These are phyloP conservation scores for Blastobotrys elegans DNA, from an alignment of 1,139 yeast species.

Conservation along the genomic window DNA sequence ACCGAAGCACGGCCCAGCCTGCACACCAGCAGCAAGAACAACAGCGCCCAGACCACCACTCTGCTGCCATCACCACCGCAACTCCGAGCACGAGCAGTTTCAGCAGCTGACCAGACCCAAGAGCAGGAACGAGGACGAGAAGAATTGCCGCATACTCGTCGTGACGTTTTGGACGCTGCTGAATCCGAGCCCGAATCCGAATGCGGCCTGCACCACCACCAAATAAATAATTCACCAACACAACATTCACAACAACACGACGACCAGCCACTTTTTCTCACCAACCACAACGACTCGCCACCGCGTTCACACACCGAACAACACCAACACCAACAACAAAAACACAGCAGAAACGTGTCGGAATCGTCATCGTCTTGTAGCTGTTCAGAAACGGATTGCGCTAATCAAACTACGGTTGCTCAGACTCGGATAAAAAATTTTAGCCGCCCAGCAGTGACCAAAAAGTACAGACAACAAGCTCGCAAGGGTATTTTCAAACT, in stretches of 20 bases:
- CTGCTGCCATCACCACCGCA: neutral
- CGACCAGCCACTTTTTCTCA: neutral
- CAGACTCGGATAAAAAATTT: neutral
- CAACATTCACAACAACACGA: neutral
- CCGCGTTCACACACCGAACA: too few relatives aligned
- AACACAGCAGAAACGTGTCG: neutral
- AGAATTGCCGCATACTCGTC: too few relatives aligned
- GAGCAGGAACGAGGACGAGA: too few relatives aligned
- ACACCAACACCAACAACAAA: neutral
- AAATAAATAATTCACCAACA: neutral
- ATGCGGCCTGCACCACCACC: neutral
- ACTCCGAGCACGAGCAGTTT: neutral
- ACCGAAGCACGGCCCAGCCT: neutral
- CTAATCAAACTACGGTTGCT: neutral
- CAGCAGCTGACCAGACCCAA: neutral
- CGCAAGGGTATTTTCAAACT: neutral
- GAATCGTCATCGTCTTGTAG: neutral
- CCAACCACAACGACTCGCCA: neutral
- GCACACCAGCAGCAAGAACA: too few relatives aligned
- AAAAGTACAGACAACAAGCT: slow-evolving; percentile 1
- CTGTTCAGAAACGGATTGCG: neutral
- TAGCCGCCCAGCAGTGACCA: neutral
- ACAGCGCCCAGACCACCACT: neutral
- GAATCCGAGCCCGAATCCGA: neutral
- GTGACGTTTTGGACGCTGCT: too few relatives aligned